Evolutionary conservation across 208 protist genomes (phyloP).

Genomic region (Histomonas meleagridis): DNA sequence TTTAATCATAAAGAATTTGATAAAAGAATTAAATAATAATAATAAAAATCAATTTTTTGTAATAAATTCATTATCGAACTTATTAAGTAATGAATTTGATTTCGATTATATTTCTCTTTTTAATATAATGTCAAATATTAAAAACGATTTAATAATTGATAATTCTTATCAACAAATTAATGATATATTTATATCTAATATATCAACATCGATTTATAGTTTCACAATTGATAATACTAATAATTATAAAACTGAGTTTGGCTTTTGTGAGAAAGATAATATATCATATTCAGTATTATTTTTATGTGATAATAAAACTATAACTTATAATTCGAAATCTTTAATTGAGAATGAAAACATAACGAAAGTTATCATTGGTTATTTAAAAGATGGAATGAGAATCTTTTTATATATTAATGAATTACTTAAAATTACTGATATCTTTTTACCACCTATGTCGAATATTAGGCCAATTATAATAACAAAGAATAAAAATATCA

Average conservation of each 20-base stretch:
- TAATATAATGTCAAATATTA: no score
- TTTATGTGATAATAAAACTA: neutral
- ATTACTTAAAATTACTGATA: neutral
- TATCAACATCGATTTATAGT: no score
- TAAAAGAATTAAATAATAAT: no score
- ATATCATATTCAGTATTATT: neutral
- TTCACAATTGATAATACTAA: no score
- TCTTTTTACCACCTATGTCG: neutral
- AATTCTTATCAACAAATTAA: no score
- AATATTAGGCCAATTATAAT: neutral
- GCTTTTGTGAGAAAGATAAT: conserved; percentile 10
- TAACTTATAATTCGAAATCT: neutral
- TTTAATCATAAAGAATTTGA: no score
- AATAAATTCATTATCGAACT: no score
- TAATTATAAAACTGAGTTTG: neutral
- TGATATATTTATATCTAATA: no score
- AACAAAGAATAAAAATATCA: neutral
- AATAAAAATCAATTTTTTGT: no score
- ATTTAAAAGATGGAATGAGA: neutral
- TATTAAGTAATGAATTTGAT: no score
- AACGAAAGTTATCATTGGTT: neutral
- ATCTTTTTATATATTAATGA: neutral
- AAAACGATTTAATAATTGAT: no score
- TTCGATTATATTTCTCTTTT: no score
- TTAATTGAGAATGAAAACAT: neutral